phyloP scores from a whole-genome alignment of 768 basidiomycete species.

The Rhodotorula paludigena region DNA sequence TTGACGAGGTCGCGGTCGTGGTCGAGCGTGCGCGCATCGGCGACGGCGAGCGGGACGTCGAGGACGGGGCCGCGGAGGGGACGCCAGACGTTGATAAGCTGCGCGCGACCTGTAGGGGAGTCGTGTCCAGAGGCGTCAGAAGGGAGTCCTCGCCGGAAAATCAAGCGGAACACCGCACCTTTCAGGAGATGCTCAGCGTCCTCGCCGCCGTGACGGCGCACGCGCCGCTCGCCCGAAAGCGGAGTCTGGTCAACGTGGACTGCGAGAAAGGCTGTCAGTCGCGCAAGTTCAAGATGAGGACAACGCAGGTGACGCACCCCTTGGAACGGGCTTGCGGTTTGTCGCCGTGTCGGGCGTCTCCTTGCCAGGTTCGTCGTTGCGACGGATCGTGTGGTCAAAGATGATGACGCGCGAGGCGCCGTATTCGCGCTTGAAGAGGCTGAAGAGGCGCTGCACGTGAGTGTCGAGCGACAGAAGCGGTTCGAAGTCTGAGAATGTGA shows the following conservation, averaged over 20 bases:
- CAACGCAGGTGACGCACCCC: constrained; percentile 2
- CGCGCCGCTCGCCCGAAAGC: constrained; percentile 48
- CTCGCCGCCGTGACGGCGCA: constrained; percentile 49
- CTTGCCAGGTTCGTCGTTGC: constrained; percentile 7
- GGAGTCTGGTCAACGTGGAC: constrained; percentile 55
- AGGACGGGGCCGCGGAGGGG: constrained; percentile 29
- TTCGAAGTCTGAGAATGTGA: not conserved
- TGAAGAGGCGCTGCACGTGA: not conserved
- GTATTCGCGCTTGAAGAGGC: constrained; percentile 57
- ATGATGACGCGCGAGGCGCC: constrained; percentile 61
- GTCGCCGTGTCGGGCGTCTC: constrained; percentile 31
- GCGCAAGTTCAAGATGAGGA: no score
- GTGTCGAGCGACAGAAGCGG: not conserved
- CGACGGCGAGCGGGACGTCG: constrained; percentile 30
- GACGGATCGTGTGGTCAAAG: constrained; percentile 60
- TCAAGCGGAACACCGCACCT: constrained; percentile 1
- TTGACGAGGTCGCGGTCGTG: constrained; percentile 2
- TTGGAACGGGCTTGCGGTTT: constrained; percentile 26
- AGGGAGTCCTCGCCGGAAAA: not conserved
- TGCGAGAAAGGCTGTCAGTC: constrained; percentile 22
- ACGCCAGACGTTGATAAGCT: constrained; percentile 38
- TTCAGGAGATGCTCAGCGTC: constrained; percentile 51
- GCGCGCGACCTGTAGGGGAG: constrained; percentile 8
- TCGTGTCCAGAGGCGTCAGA: not conserved
- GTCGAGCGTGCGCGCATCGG: constrained; percentile 24